A percentile compares a stretch with the other conserved stretches of the same genome.
Evolutionary conservation across 495 filamentous ascomycete species (phyloP).

Genomic region (Aspergillus indologenus): DNA sequence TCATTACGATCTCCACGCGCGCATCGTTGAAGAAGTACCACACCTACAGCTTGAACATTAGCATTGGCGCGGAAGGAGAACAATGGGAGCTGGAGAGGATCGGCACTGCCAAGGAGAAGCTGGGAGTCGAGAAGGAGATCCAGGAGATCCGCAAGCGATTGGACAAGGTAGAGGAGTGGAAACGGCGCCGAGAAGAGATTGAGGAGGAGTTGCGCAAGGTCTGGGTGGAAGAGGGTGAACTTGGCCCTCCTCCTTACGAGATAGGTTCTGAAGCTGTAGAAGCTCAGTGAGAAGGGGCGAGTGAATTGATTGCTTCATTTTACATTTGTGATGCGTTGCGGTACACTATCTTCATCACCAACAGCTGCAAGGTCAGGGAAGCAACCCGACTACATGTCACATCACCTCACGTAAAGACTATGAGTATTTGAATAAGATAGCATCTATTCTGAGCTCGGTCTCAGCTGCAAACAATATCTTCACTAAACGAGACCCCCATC

Average conservation of each 20-base stretch:
- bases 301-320: neutral
- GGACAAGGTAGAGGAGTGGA: slow-evolving; percentile 79
- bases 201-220: slow-evolving; percentile 63
- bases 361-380: no score
- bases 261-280: slow-evolving; percentile 17
- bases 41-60: slow-evolving; percentile 80
- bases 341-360: neutral
- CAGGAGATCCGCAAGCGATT: slow-evolving; percentile 76
- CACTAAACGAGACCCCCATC: no score
- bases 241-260: slow-evolving; percentile 42
- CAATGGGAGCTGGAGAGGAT: slow-evolving; percentile 91
- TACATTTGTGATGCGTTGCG: neutral
- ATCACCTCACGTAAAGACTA: neutral
- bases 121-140: slow-evolving; percentile 84
- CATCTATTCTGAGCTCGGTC: no score
- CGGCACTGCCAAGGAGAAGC: slow-evolving; percentile 87
- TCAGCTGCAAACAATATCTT: no score
- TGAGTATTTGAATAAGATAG: neutral
- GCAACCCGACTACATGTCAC: no score
- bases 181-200: slow-evolving; percentile 73
- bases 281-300: neutral
- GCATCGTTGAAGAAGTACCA: slow-evolving; percentile 94
- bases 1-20: slow-evolving; percentile 92
- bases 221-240: slow-evolving; percentile 47
- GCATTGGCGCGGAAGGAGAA: slow-evolving; percentile 59